Evolutionary conservation across 75 land plant species (phyloP).

Genomic region (Pinus tabuliformis): DNA sequence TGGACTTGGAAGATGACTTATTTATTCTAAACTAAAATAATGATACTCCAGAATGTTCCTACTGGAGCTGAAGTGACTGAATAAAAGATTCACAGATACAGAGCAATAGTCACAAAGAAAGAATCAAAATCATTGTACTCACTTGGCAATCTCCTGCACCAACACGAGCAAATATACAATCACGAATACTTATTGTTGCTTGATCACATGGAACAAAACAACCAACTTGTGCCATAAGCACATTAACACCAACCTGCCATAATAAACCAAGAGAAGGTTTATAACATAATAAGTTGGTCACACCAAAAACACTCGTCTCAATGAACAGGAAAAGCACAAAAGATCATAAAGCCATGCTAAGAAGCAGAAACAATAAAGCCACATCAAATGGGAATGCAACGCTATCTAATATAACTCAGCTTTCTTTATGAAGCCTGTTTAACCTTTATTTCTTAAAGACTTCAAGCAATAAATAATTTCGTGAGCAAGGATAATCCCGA

Average conservation of each 20-base stretch:
- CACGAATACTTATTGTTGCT: constrained; percentile 86
- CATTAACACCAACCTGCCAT: constrained; percentile 90
- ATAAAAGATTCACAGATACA: neutral
- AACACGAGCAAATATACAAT: constrained; percentile 98
- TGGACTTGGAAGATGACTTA: neutral
- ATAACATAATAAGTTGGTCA: neutral
- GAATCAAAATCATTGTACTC: constrained; percentile 12
- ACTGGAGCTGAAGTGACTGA: neutral
- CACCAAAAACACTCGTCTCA: neutral
- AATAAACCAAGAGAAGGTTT: neutral
- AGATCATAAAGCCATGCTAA: neutral
- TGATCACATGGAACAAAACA: constrained; percentile 97
- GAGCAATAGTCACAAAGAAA: neutral
- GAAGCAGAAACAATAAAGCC: neutral
- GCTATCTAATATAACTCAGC: neutral
- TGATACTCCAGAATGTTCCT: neutral
- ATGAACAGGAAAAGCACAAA: neutral
- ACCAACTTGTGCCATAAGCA: constrained; percentile 98
- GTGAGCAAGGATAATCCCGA: no score
- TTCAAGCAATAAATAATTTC: no score
- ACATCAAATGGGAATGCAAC: neutral
- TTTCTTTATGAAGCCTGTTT: neutral
- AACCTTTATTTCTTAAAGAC: neutral
- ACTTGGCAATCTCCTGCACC: constrained; percentile 99
- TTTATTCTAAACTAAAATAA: neutral